Evolutionary conservation across 352 stramenopile species (phyloP).

Genomic region (Blastocystis sp.): DNA sequence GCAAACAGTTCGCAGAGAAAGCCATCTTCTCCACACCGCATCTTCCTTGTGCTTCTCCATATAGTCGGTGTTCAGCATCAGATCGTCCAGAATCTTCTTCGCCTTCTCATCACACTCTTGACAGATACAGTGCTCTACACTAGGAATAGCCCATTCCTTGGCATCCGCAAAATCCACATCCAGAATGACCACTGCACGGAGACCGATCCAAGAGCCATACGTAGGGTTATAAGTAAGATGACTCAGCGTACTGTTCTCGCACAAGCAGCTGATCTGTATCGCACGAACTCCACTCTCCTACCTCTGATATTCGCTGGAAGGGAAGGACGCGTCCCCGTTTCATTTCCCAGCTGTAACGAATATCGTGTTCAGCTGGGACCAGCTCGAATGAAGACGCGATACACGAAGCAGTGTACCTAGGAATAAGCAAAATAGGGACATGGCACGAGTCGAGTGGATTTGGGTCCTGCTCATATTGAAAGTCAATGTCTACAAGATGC

Average conservation of each 20-base stretch:
- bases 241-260: conserved; percentile 4
- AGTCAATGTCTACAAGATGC: not conserved
- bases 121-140: not conserved
- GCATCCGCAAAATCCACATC: not conserved
- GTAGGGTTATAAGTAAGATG: conserved; percentile 1
- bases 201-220: conserved; percentile 33
- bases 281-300: not conserved
- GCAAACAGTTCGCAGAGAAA: not conserved
- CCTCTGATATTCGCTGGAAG: conserved; percentile 4
- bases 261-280: not conserved
- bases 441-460: conserved; percentile 18
- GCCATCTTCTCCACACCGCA: conserved; percentile 7
- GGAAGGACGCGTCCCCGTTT: not conserved
- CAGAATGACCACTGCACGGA: not conserved
- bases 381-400: not conserved
- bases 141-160: not conserved
- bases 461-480: not conserved
- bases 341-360: not conserved
- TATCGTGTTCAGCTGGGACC: not conserved
- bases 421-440: not conserved
- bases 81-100: not conserved
- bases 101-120: conserved; percentile 30
- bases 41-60: not conserved
- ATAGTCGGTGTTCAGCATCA: not conserved
- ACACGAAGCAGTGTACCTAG: not conserved